Evolutionary conservation across 306 rosid genomes (phyloP).

Genomic region (Calophaca sinica): DNA sequence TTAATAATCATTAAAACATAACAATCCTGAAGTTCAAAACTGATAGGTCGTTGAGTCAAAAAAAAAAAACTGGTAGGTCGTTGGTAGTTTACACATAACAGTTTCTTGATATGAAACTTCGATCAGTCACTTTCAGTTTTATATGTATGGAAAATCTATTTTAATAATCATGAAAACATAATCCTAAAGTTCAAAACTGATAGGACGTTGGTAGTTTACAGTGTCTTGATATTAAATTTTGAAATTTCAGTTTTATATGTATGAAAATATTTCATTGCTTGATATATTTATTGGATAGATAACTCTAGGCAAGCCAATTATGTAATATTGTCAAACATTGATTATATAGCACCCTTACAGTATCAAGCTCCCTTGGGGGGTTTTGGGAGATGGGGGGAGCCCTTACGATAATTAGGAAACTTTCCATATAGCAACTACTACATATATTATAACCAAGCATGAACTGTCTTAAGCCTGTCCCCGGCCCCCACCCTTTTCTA

Average conservation of each 20-base stretch:
- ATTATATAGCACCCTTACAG: no score
- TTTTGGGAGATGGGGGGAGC: not conserved
- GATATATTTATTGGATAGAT: no score
- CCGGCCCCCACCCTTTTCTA: conserved; percentile 11
- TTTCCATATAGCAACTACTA: not conserved
- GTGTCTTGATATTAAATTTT: no score
- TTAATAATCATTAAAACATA: not conserved
- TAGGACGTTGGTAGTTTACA: no score
- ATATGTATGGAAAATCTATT: not conserved
- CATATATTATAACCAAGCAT: conserved; percentile 34
- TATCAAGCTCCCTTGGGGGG: not conserved
- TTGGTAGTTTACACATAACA: no score
- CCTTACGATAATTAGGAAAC: not conserved
- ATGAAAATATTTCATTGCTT: no score
- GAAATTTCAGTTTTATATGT: no score
- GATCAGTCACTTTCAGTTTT: not conserved
- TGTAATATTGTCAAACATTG: no score
- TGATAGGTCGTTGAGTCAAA: not conserved
- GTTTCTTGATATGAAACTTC: not conserved
- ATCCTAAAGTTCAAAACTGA: not conserved
- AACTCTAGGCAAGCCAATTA: not conserved
- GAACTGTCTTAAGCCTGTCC: conserved; percentile 32
- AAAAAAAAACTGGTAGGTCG: no score
- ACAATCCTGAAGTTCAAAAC: not conserved
- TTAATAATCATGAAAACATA: not conserved